These are phyloP conservation scores for Silene uniflora DNA, from an alignment of 148 eudicot species.

Conservation along the genomic window DNA sequence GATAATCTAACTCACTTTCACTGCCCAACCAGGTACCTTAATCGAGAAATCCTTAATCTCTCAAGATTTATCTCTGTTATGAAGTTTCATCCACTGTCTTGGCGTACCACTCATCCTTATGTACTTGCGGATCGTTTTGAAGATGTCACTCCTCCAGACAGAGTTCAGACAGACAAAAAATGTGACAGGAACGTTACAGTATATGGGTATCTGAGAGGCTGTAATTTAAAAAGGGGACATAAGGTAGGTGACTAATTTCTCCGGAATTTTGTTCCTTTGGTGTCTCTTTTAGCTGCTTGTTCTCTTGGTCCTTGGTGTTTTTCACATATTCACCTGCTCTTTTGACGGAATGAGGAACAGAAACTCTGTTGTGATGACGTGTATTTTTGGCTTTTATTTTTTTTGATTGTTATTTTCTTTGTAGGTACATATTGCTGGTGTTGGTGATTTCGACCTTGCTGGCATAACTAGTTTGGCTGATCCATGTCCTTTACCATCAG, in stretches of 20 bases:
- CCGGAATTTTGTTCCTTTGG: background rate
- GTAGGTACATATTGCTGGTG: constrained; percentile 96
- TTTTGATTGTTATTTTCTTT: constrained; percentile 9
- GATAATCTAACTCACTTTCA: constrained; percentile 1
- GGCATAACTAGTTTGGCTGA: constrained; percentile 72
- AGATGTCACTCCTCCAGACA: constrained; percentile 89
- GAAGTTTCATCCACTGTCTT: constrained; percentile 80
- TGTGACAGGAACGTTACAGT: constrained; percentile 85
- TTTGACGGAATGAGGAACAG: background rate
- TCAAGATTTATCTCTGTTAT: constrained; percentile 92
- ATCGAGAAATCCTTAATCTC: constrained; percentile 88
- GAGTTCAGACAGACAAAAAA: constrained; percentile 51
- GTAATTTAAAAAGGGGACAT: constrained; percentile 89
- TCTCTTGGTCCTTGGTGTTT: background rate
- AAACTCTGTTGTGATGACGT: background rate
- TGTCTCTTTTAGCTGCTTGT: background rate
- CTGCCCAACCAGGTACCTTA: constrained; percentile 53
- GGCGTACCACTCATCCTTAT: constrained; percentile 84
- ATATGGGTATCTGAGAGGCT: constrained; percentile 92
- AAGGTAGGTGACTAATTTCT: constrained; percentile 45
- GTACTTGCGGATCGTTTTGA: constrained; percentile 91
- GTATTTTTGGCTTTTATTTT: background rate
- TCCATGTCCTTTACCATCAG: constrained; percentile 96
- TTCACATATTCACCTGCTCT: background rate
- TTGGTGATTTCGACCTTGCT: constrained; percentile 75